phyloP scores from a whole-genome alignment of 2,329 filamentous ascomycete species.

The Rosellinia necatrix region DNA sequence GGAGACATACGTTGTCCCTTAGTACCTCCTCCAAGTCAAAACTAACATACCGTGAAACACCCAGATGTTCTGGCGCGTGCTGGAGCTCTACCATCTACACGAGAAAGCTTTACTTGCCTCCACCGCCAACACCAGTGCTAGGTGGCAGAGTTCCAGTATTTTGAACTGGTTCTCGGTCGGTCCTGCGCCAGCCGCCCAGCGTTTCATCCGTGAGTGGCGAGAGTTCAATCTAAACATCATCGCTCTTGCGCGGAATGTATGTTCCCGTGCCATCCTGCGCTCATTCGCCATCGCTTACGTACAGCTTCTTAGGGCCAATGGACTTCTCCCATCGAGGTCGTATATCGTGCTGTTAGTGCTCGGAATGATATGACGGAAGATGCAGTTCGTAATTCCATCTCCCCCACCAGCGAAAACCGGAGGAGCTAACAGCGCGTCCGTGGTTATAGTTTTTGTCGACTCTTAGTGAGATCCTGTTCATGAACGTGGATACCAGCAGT shows the following conservation, averaged over 20 bases:
- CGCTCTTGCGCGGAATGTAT: background rate
- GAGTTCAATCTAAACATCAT: background rate
- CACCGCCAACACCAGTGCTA: no score
- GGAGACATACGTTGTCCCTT: no score
- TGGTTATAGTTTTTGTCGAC: background rate
- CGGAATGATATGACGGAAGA: background rate
- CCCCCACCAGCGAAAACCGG: no score
- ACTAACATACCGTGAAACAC: background rate
- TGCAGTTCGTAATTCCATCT: background rate
- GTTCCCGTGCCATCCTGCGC: background rate
- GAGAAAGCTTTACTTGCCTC: background rate
- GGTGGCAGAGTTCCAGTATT: no score
- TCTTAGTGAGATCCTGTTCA: background rate
- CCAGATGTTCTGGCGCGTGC: background rate
- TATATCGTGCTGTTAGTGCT: background rate
- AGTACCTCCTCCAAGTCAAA: background rate
- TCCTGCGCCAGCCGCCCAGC: background rate
- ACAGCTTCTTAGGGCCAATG: background rate
- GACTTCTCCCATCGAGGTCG: background rate
- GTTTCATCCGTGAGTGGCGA: background rate
- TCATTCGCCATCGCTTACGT: background rate
- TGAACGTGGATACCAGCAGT: background rate
- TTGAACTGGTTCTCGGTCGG: no score
- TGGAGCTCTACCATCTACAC: background rate
- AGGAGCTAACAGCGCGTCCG: background rate